Evolutionary conservation across 305 asterid species (phyloP).

Genomic region (Stenogyne calaminthoides): DNA sequence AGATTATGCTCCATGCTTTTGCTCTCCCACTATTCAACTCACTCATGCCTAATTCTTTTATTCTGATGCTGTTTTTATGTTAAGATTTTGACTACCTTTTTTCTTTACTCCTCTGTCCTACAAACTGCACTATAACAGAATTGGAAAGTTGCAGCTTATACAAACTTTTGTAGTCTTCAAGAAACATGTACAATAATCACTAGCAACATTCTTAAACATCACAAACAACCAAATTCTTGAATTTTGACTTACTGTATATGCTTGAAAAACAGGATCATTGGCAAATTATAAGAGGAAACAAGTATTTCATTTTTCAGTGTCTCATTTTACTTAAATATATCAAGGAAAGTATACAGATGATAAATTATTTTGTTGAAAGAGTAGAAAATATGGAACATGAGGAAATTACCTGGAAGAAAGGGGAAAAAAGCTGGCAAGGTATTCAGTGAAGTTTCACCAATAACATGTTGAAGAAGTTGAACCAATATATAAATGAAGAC

Average conservation of each 20-base stretch:
- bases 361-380: not conserved
- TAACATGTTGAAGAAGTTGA: not conserved
- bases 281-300: not conserved
- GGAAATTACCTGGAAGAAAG: not conserved
- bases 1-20: conserved; percentile 54
- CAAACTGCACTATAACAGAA: not conserved
- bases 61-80: no score
- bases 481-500: not conserved
- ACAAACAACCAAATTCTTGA: not conserved
- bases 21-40: conserved; percentile 50
- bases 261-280: not conserved
- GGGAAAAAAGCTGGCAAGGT: not conserved
- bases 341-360: not conserved
- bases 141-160: not conserved
- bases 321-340: not conserved
- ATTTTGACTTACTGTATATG: not conserved
- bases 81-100: not conserved
- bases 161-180: not conserved
- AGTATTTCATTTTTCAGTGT: not conserved
- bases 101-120: no score
- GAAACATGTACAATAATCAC: not conserved
- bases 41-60: conserved; percentile 42
- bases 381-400: not conserved
- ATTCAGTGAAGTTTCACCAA: not conserved
- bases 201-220: not conserved